phyloP scores from a whole-genome alignment of 208 protist species.

The Tritrichomonas foetus region DNA sequence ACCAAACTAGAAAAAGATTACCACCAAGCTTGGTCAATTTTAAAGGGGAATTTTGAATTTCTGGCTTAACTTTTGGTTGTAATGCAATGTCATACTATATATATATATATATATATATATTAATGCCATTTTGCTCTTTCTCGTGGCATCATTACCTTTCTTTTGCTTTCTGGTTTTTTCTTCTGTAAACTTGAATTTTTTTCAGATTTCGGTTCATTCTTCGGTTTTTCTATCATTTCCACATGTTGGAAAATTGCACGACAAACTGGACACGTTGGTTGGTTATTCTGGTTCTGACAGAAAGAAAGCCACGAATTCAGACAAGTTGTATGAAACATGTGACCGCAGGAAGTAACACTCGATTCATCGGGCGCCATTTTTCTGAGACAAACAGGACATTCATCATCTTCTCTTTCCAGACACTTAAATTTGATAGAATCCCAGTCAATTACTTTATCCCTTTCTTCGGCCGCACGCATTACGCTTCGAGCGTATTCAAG shows the following conservation, averaged over 20 bases:
- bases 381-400: constrained; percentile 20
- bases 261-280: background rate
- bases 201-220: background rate
- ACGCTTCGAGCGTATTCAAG: background rate
- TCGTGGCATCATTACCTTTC: too few species aligned
- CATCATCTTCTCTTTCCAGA: background rate
- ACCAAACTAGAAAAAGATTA: too few species aligned
- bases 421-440: background rate
- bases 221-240: background rate
- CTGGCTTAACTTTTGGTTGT: too few species aligned
- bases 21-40: too few species aligned
- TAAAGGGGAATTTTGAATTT: too few species aligned
- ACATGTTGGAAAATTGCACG: background rate
- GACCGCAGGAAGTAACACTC: background rate
- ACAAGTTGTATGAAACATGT: constrained; percentile 17
- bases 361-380: background rate
- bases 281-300: background rate
- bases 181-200: too few species aligned
- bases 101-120: too few species aligned
- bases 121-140: too few species aligned
- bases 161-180: too few species aligned
- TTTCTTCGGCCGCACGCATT: background rate
- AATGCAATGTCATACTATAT: too few species aligned
- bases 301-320: background rate
- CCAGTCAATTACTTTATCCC: background rate